phyloP scores from a whole-genome alignment of 2,329 filamentous ascomycete species.

The Aspergillus intermedius region DNA sequence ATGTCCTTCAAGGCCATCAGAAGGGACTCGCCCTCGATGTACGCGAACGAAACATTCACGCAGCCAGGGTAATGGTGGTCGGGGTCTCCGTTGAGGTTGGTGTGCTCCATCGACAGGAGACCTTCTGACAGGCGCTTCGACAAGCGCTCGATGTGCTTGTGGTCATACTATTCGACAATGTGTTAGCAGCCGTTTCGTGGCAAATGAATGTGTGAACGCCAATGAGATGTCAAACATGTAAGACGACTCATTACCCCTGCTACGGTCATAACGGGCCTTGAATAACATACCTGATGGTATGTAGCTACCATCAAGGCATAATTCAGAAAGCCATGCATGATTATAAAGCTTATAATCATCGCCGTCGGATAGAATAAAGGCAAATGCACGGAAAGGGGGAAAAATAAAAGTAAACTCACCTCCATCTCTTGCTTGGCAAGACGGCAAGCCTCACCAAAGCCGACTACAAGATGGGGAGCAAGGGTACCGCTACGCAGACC shows the following conservation, averaged over 20 bases:
- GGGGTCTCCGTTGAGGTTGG: slow-evolving; percentile 78
- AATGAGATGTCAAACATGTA: slow-evolving; percentile 8
- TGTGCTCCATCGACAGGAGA: slow-evolving; percentile 85
- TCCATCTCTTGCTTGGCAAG: slow-evolving; percentile 84
- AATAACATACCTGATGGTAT: slow-evolving; percentile 26
- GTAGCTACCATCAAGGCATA: slow-evolving; percentile 47
- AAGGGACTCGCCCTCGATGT: slow-evolving; percentile 95
- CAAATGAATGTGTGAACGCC: background rate
- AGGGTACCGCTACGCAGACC: slow-evolving; percentile 91
- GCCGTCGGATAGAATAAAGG: slow-evolving; percentile 4
- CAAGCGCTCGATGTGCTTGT: slow-evolving; percentile 71
- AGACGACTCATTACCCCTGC: slow-evolving; percentile 58
- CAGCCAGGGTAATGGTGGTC: slow-evolving; percentile 87
- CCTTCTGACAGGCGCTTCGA: slow-evolving; percentile 79
- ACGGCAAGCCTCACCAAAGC: slow-evolving; percentile 91
- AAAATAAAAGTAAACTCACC: slow-evolving; percentile 53
- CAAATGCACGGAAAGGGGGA: slow-evolving; percentile 3
- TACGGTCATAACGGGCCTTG: slow-evolving; percentile 53
- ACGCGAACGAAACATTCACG: slow-evolving; percentile 97
- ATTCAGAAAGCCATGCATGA: slow-evolving; percentile 88
- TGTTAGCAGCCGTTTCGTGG: slow-evolving; percentile 5
- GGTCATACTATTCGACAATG: slow-evolving; percentile 68
- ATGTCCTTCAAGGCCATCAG: slow-evolving; percentile 99
- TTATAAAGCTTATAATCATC: slow-evolving; percentile 75
- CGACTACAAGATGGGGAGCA: slow-evolving; percentile 79